Conservation (phyloP, 163 green algal genomes). For the Smithsoniella earleae region DNA sequence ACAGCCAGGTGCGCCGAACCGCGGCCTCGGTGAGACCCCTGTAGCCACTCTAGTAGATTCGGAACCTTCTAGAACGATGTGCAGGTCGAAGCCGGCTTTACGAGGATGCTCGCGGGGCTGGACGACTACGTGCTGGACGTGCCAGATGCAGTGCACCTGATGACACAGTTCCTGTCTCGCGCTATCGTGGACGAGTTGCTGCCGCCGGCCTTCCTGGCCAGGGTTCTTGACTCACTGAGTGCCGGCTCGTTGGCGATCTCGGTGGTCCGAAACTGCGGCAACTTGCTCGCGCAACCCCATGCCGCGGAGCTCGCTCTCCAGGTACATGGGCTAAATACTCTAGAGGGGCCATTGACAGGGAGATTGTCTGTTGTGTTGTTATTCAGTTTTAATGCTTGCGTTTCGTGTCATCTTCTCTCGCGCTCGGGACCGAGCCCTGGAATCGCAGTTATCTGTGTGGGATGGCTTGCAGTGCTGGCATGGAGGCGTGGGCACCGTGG, state of each 20-base stretch:
- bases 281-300: slow-evolving; percentile 65
- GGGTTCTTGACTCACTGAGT: slow-evolving; percentile 48
- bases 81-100: slow-evolving; percentile 65
- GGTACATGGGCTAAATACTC: background rate
- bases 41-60: too few relatives aligned
- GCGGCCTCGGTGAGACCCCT: too few relatives aligned
- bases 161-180: slow-evolving; percentile 64
- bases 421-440: background rate
- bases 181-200: slow-evolving; percentile 80
- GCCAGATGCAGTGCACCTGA: slow-evolving; percentile 62
- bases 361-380: background rate
- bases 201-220: slow-evolving; percentile 66
- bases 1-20: slow-evolving; percentile 42
- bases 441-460: background rate
- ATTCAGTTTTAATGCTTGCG: background rate
- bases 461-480: slow-evolving; percentile 66
- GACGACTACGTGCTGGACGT: slow-evolving; percentile 83
- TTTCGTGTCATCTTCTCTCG: background rate
- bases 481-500: slow-evolving; percentile 47
- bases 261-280: slow-evolving; percentile 39
- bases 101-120: slow-evolving; percentile 52
- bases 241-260: slow-evolving; percentile 47
- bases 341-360: background rate
- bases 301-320: slow-evolving; percentile 58
- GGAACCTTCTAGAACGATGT: too few relatives aligned